Percentiles rank a stretch among this genome's conserved stretches.
Evolutionary conservation across 2,329 filamentous ascomycete species (phyloP).

Genomic region (Colletotrichum paranaense): DNA sequence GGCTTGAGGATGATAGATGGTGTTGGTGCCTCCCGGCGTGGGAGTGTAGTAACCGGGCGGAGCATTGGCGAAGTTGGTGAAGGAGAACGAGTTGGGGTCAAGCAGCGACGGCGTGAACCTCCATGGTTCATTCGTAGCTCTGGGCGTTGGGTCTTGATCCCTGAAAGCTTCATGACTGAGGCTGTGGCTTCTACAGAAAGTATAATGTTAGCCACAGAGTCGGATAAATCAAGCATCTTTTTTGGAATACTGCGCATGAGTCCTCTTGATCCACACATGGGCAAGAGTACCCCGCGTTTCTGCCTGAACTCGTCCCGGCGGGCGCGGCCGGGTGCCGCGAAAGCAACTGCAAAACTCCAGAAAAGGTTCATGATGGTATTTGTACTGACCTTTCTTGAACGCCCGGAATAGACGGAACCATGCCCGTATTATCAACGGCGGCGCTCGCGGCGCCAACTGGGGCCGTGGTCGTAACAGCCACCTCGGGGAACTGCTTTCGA

Average conservation of each 20-base stretch:
- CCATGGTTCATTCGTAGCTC: constrained; percentile 84
- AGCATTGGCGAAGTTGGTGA: constrained; percentile 82
- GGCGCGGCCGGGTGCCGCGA: constrained; percentile 2
- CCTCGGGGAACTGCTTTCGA: constrained; percentile 83
- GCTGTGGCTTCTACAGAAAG: constrained; percentile 56
- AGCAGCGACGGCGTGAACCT: constrained; percentile 89
- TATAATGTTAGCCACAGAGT: constrained; percentile 30
- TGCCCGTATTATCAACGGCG: constrained; percentile 44
- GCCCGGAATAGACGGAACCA: constrained; percentile 17
- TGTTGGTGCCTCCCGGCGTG: constrained; percentile 83
- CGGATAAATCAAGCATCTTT: neutral
- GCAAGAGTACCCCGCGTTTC: constrained; percentile 28
- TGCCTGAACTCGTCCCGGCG: constrained; percentile 13
- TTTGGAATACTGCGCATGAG: neutral
- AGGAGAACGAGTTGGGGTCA: constrained; percentile 86
- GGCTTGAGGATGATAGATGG: constrained; percentile 84
- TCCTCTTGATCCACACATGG: neutral
- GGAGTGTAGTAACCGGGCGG: constrained; percentile 88
- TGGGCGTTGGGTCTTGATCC: constrained; percentile 86
- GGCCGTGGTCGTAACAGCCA: constrained; percentile 65
- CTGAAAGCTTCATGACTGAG: constrained; percentile 58
- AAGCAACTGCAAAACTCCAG: neutral
- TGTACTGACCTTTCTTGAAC: constrained; percentile 33
- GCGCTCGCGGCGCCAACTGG: constrained; percentile 50
- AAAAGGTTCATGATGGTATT: neutral